Evolutionary conservation across 176 grass and related monocot genomes (phyloP).

Genomic region (Cymbopogon citratus): DNA sequence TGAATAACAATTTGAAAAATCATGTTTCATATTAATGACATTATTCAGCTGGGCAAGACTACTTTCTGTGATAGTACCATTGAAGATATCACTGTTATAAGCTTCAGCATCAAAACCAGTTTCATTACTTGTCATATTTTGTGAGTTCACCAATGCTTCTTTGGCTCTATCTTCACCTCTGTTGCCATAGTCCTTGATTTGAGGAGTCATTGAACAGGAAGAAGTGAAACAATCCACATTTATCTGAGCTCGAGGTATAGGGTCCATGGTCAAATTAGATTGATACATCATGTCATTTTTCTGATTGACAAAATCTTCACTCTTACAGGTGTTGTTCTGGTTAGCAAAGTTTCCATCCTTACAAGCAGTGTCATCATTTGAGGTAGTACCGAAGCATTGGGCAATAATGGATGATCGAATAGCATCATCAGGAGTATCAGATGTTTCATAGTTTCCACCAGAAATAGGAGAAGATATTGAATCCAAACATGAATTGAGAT

Average conservation of each 20-base stretch:
- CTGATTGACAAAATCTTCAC: conserved; percentile 31
- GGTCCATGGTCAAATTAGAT: conserved; percentile 39
- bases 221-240: conserved; percentile 45
- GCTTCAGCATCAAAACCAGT: conserved; percentile 42
- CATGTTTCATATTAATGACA: conserved; percentile 50
- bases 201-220: conserved; percentile 39
- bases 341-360: conserved; percentile 35
- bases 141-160: conserved; percentile 30
- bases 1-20: conserved; percentile 54
- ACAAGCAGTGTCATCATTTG: conserved; percentile 36
- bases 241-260: conserved; percentile 41
- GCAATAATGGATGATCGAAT: conserved; percentile 31
- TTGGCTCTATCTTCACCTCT: conserved; percentile 27
- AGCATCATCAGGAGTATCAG: conserved; percentile 34
- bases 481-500: conserved; percentile 52
- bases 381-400: conserved; percentile 44
- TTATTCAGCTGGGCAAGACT: conserved; percentile 54
- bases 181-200: conserved; percentile 45
- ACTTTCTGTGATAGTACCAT: conserved; percentile 44
- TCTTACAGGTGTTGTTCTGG: conserved; percentile 23
- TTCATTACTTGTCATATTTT: conserved; percentile 34
- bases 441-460: conserved; percentile 45
- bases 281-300: conserved; percentile 32
- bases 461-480: conserved; percentile 42
- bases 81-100: conserved; percentile 56